Evolutionary conservation across 1,284 basidiomycete genomes (phyloP).

Genomic region (Pascua sp.): DNA sequence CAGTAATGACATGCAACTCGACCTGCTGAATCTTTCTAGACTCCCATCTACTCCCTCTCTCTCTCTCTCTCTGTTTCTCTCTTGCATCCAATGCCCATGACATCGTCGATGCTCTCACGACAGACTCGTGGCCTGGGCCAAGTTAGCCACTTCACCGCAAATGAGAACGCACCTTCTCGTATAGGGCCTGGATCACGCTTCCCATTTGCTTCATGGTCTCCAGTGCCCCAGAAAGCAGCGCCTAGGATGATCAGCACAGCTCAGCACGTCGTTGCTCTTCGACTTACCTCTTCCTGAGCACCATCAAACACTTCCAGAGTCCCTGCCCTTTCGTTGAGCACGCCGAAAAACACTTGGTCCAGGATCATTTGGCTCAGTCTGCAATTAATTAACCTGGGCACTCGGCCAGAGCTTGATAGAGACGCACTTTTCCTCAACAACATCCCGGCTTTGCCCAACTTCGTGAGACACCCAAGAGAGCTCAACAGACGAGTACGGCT

Average conservation of each 20-base stretch:
- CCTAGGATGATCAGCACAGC: constrained; percentile 16
- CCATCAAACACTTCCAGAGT: constrained; percentile 87
- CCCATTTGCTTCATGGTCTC: constrained; percentile 84
- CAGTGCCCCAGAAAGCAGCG: constrained; percentile 63
- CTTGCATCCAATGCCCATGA: too few species aligned
- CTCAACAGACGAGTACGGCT: constrained; percentile 91
- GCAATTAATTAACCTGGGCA: constrained; percentile 1
- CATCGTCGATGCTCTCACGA: constrained; percentile 1
- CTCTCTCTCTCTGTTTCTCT: too few species aligned
- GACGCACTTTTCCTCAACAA: constrained; percentile 88
- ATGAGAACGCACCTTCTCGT: constrained; percentile 65
- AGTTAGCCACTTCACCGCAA: neutral
- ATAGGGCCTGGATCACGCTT: constrained; percentile 86
- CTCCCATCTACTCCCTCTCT: neutral
- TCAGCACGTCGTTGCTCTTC: neutral
- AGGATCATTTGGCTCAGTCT: constrained; percentile 97
- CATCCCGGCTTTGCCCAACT: constrained; percentile 83
- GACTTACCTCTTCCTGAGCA: constrained; percentile 70
- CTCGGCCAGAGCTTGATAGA: neutral
- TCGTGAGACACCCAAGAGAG: constrained; percentile 81
- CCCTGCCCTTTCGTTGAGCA: constrained; percentile 90
- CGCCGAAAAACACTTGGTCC: constrained; percentile 90
- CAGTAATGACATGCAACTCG: too few species aligned
- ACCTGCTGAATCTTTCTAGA: neutral
- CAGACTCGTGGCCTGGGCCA: constrained; percentile 16